Base-by-base conservation (phyloP, 371 early-diverging fungal genomes). In the Mortierella sp. region DNA sequence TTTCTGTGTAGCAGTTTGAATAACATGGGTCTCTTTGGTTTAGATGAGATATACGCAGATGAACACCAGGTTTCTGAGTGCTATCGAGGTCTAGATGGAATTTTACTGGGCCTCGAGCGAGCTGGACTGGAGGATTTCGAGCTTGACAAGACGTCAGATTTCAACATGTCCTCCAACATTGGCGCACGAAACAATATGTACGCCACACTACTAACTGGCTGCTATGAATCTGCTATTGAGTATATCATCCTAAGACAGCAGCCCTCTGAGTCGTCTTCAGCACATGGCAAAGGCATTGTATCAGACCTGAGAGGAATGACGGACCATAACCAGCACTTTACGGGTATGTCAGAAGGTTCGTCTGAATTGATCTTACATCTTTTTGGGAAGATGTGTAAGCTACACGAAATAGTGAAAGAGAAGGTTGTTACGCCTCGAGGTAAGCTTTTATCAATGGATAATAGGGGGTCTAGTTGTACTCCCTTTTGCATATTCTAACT, bases 91-190 rank as follows among this genome's bases (percentile, higher is more conserved):
- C 18, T 83, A 32, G 66, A 75, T 22, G 63, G 51, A 30, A 68
- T 83, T 8, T n/a, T 83, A n/a, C 26, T 67, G 12, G 72, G 76
- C 22, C 64, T 83, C 11, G 62, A 81, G 28, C 70, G 68, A 1
- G 73, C 77, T 4, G 87, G 86, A 28, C 68, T 89, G 43, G 89
- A 89, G 43, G 91, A 92, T 43, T 90, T 86, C 71, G 88, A 84
- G 30, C 73, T 92, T 4, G 89, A 90, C 57, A 88, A 88, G 49
- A 77, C 88, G 2, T 83, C 90, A 5, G 90, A 84, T 16, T 89
- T 87, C 60, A 89, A 88, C 72, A 85, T 86, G 83, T 80, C 72
- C 0, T 86, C 87, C 26, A 80, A 84, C 58, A 70, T 83, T 11
- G 92, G 92, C 1, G 69, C 84, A 40, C 84, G 87, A 2, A 90